Base-by-base conservation (phyloP, 495 filamentous ascomycete genomes). In the Cercophora scortea region DNA sequence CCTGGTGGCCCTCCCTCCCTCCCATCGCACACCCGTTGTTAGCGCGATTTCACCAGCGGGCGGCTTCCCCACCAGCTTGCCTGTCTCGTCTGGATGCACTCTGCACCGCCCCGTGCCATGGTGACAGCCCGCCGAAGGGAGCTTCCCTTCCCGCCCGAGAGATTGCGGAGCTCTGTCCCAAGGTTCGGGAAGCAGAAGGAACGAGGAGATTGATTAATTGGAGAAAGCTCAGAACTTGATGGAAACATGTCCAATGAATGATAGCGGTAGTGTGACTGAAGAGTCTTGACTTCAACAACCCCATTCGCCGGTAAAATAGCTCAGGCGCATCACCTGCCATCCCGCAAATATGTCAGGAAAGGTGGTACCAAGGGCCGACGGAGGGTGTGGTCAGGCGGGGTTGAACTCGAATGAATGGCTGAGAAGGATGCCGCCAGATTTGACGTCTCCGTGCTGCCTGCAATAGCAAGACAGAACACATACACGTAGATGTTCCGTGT, bases 1-100 rank as follows among this genome's bases (percentile, higher is more conserved):
- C 10, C 38, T 3, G 11, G 38, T 40, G 41, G 43, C 32, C 13
- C 45, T 13, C 50, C 49, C 54, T 33, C 32, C 13, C 45, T 13
- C 50, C 49, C 54, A 49, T 52, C 50, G 25, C 57, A 50, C 53
- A 55, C 57, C 57, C 50, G 57, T 50, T 50, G 49, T 39, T 60
- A 54, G 57, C 49, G 45, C 8, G 41, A 42, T 42, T 16, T 47
- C 17, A 35, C 49, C 48, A 25, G 36, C 25, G 35, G 57, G 47
- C 34, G 54, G 19, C 42, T 43, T 56, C 53, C 53, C 53, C 53
- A 52, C 49, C 53, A 33, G 17, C 49, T 55, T 47, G 54, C 25
- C 25, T 25, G 25, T 25, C 25, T 25, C 25, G 25, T n/a, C 25
- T 25, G 25, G 25, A 25, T 25, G 25, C 25, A 25, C 25, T 49